phyloP scores from a whole-genome alignment of 768 basidiomycete species.

The Trametes maxima region DNA sequence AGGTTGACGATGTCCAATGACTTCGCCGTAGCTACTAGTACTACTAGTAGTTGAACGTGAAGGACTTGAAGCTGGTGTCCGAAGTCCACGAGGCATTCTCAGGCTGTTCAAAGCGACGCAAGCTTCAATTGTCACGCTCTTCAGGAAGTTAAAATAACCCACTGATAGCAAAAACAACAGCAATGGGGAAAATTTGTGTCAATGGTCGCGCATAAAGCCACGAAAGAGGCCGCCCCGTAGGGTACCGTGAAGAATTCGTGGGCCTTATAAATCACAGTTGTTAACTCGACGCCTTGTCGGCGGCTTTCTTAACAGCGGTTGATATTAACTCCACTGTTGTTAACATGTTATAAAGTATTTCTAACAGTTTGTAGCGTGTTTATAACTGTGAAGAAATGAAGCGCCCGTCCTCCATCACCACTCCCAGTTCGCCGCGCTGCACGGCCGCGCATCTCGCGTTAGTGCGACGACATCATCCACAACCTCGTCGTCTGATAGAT shows the following conservation, averaged over 20 bases:
- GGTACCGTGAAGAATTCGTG: neutral
- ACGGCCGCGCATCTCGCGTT: too few species aligned
- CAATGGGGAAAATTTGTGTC: too few species aligned
- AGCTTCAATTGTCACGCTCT: too few species aligned
- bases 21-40: constrained; percentile 12
- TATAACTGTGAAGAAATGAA: neutral
- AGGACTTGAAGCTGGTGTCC: neutral
- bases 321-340: neutral
- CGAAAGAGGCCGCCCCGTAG: too few species aligned
- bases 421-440: neutral
- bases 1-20: constrained; percentile 1
- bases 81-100: too few species aligned
- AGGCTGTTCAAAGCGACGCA: too few species aligned
- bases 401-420: neutral
- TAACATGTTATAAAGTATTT: neutral
- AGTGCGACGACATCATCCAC: neutral
- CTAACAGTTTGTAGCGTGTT: neutral
- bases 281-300: neutral
- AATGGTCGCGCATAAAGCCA: too few species aligned
- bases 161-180: too few species aligned
- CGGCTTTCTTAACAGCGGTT: neutral
- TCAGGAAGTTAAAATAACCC: too few species aligned
- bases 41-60: neutral
- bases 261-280: constrained; percentile 6
- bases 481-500: neutral